Evolutionary conservation across 192 early-diverging fungal genomes (phyloP), one percentile per base, ranked within the genome.

Genomic region (Dimargaris verticillata): DNA sequence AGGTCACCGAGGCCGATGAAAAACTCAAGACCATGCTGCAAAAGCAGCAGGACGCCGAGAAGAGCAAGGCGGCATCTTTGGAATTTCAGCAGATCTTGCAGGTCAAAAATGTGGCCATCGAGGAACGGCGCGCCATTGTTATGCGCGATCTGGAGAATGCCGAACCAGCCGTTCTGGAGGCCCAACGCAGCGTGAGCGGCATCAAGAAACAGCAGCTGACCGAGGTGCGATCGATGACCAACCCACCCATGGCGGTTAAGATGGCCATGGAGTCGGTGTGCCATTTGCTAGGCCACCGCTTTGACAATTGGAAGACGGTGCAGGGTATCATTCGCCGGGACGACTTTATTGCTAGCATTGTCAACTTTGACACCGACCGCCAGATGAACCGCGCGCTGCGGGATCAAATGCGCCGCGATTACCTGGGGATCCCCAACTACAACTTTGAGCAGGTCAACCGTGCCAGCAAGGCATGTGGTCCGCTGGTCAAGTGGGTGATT

Each of bases 201-300:
- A 99, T 99, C 76, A 96, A 96, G 68, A 92, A 86, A 67, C 87
- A 96, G 64, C 92, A 97, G 58, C 77, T 99, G 67, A 87, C 89
- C 18, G 97, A 99, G 79, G 88, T 99, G 28, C 80, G 95, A 64
- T 63, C 88, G 0, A 98, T 99, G 95, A 83, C 80, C 50, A 99
- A 96, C 61, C 97, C 97, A 57, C 97, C 97, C 5, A 82, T 81
- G 63, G 86, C 85, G 3, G 95, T 99, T 62, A 95, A 97, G 71
- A 67, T 98, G 64, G 91, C 97, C 12, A 88, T 99, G 85, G 95
- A 96, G 61, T 85, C 90, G 53, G 97, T 99, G 13, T 99, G 97
- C 72, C 85, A 84, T 15, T 70, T 99, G 47, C 81, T 99, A 17
- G 93, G 93, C 18, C 80, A 88, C 68, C 84, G 81, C 44, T 66